phyloP scores from a whole-genome alignment of 805 yeast genomes.

The Starmerella floris region DNA sequence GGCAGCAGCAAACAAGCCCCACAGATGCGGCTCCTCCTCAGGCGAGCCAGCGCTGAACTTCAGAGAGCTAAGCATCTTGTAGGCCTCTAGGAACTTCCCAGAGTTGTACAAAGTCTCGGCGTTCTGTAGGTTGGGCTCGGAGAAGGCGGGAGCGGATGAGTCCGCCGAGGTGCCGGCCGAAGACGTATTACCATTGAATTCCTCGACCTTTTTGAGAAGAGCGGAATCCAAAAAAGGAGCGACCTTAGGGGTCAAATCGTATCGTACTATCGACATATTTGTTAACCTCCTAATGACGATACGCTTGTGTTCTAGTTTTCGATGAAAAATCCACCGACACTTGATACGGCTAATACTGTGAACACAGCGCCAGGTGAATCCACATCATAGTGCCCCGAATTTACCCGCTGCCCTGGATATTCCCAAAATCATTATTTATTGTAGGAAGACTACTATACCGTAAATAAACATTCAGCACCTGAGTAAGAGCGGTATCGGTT shows the following conservation, averaged over 20 bases:
- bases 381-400: too few species aligned
- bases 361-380: too few species aligned
- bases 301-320: not conserved
- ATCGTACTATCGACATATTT: conserved; percentile 20
- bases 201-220: conserved; percentile 41
- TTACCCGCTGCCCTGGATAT: too few species aligned
- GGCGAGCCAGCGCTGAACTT: conserved; percentile 35
- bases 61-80: conserved; percentile 12
- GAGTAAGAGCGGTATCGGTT: too few species aligned
- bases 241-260: conserved; percentile 43
- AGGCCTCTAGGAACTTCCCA: conserved; percentile 32
- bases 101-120: conserved; percentile 25
- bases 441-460: too few species aligned
- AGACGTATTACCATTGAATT: conserved; percentile 33
- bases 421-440: not conserved
- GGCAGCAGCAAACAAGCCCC: conserved; percentile 58
- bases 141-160: not conserved
- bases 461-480: too few species aligned
- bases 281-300: not conserved
- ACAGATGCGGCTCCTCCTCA: conserved; percentile 21
- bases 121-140: conserved; percentile 25
- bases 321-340: not conserved
- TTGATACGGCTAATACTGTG: not conserved
- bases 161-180: conserved; percentile 1
- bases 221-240: conserved; percentile 52